phyloP scores from a whole-genome alignment of 108 stramenopile genomes.

The Pseudonitzschia delicatissima region DNA sequence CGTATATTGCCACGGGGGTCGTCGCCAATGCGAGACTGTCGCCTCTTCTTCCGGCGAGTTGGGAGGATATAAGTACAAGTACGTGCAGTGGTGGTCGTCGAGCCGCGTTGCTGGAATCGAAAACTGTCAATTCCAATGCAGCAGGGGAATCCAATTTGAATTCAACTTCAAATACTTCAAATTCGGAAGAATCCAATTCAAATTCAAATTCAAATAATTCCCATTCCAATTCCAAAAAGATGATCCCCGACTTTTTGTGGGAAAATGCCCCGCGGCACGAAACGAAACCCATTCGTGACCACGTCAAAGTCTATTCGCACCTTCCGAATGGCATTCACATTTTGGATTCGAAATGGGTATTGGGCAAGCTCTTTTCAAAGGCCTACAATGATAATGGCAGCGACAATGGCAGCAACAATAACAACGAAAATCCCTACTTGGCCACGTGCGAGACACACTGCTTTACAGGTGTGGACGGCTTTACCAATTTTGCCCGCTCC shows the following conservation, averaged over 20 bases:
- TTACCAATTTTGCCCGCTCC: constrained; percentile 39
- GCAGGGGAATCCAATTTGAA: not conserved
- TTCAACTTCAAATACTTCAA: not conserved
- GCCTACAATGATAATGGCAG: not conserved
- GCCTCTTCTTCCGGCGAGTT: constrained; percentile 44
- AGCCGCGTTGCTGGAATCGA: too few species aligned
- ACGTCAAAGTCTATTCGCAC: constrained; percentile 59
- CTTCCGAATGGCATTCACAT: constrained; percentile 70
- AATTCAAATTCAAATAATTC: constrained; percentile 8
- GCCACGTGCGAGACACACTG: constrained; percentile 63
- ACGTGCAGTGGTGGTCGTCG: too few species aligned
- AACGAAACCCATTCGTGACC: constrained; percentile 57
- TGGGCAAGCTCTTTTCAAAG: constrained; percentile 56
- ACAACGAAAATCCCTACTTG: constrained; percentile 24
- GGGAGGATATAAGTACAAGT: constrained; percentile 36
- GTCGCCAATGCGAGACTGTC: constrained; percentile 45
- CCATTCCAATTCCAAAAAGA: not conserved
- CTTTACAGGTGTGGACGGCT: constrained; percentile 53
- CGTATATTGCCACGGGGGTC: constrained; percentile 43
- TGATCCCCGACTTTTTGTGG: constrained; percentile 61
- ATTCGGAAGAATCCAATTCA: not conserved
- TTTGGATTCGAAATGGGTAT: constrained; percentile 78
- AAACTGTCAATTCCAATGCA: constrained; percentile 1
- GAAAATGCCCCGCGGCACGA: constrained; percentile 75
- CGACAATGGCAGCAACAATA: not conserved